phyloP scores from a whole-genome alignment of 352 stramenopile genomes.

The Aphanomyces euteiches region DNA sequence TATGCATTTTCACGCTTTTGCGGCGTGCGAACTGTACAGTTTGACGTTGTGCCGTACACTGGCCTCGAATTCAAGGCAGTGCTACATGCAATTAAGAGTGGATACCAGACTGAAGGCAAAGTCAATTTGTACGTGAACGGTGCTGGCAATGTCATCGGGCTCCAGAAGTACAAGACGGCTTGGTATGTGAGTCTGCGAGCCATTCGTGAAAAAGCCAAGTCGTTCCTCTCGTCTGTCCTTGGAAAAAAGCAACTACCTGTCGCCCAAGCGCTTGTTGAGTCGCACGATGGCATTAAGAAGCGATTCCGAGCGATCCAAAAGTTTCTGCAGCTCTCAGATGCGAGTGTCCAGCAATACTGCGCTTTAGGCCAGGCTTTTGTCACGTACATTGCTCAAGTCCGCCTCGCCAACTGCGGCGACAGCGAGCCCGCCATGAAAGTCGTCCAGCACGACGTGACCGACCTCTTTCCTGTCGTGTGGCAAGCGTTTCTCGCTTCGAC shows the following conservation, averaged over 20 bases:
- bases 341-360: slow-evolving; percentile 42
- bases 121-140: slow-evolving; percentile 72
- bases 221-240: slow-evolving; percentile 39
- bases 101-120: slow-evolving; percentile 64
- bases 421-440: slow-evolving; percentile 33
- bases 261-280: slow-evolving; percentile 18
- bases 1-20: slow-evolving; percentile 53
- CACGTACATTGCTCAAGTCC: slow-evolving; percentile 47
- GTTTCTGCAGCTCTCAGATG: slow-evolving; percentile 50
- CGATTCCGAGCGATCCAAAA: slow-evolving; percentile 54
- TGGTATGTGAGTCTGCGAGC: slow-evolving; percentile 84
- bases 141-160: slow-evolving; percentile 58
- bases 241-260: slow-evolving; percentile 32
- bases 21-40: slow-evolving; percentile 59
- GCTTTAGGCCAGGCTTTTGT: slow-evolving; percentile 59
- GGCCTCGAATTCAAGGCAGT: slow-evolving; percentile 36
- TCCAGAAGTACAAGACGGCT: slow-evolving; percentile 81
- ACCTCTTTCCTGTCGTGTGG: slow-evolving; percentile 73
- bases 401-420: slow-evolving; percentile 36
- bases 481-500: slow-evolving; percentile 56
- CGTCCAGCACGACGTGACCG: slow-evolving; percentile 47
- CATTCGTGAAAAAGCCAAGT: slow-evolving; percentile 81
- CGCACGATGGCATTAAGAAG: slow-evolving; percentile 36
- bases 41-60: slow-evolving; percentile 48
- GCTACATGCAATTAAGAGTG: slow-evolving; percentile 44